Evolutionary conservation across 2,329 filamentous ascomycete genomes (phyloP), one percentile per base, ranked within the genome.

Genomic region (Phialemonium atrogriseum): DNA sequence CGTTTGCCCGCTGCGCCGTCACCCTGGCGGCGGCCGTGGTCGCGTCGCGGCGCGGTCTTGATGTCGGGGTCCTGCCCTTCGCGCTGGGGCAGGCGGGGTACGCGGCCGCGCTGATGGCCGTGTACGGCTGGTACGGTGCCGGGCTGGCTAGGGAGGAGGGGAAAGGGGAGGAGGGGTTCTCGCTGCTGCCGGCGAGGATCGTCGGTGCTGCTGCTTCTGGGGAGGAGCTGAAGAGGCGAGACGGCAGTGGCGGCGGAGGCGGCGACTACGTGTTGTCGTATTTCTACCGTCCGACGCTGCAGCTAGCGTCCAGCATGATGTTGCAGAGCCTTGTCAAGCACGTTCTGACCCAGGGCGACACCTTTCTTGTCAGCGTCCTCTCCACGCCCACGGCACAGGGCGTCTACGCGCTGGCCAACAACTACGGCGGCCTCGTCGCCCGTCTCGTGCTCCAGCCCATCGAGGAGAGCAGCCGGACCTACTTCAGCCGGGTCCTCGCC

Each of bases 371-470:
- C 41, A 80, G 84, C 11, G 61, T 79, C 10, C 68, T 96, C 35
- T 80, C 88, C 6, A 77, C 78, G 0, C 72, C 91, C 2, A 67
- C 76, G 24, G 82, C 88, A 5, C 91, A 96, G 60, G 91, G 91
- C 10, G 78, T 86, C 21, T 98, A 96, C 51, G 86, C 88, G 0
- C 70, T 98, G 5, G 91, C 89, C 32, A 87, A 87, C 47, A 98
- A 96, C 56, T 98, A 91, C 53, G 91, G 91, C 14, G 84, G 88
- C 3, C 72, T 98, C 1, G 63, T 94, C 17, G 91, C 91, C 0
- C 76, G 91, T 4, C 75, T 96, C 41, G 63, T 98, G 30, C 89
- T 98, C 54, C 91, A 96, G 49, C 93, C 91, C 7, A 77, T 98
- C 37, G 91, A 98, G 56, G 93, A 98, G 58, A 89, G 82, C 53